Conservation (phyloP, 2,329 filamentous ascomycete genomes). For the Cordyceps militaris region DNA sequence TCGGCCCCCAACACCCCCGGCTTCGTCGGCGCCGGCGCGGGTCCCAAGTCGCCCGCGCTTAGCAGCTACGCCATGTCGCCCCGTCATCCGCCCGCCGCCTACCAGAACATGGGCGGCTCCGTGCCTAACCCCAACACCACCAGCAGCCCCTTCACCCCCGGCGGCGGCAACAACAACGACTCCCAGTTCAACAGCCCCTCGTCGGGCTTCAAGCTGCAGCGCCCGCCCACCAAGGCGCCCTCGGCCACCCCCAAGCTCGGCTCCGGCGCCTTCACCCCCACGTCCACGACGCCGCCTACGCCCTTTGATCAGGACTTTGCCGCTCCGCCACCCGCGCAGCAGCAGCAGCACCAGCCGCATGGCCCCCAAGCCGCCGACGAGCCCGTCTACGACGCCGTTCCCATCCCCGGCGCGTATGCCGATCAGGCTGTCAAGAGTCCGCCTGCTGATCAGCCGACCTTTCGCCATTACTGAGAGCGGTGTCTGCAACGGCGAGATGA, state of each 20-base stretch:
- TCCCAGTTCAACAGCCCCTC: constrained; percentile 50
- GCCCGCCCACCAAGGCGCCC: constrained; percentile 73
- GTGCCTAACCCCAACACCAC: constrained; percentile 12
- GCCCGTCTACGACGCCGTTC: constrained; percentile 75
- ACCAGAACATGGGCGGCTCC: constrained; percentile 42
- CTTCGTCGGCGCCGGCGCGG: constrained; percentile 46
- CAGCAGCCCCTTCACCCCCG: constrained; percentile 42
- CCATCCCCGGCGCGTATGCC: constrained; percentile 79
- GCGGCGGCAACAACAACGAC: constrained; percentile 49
- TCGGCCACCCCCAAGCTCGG: constrained; percentile 65
- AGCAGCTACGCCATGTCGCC: constrained; percentile 49
- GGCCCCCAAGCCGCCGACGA: constrained; percentile 69
- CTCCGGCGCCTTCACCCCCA: constrained; percentile 55
- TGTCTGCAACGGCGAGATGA: constrained; percentile 13
- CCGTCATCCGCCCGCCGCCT: constrained; percentile 52
- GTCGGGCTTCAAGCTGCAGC: constrained; percentile 73
- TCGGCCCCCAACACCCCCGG: constrained; percentile 93
- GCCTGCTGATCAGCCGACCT: constrained; percentile 36
- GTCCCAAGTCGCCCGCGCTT: constrained; percentile 35
- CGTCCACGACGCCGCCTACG: constrained; percentile 31
- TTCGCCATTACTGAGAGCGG: constrained; percentile 24
- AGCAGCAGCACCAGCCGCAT: constrained; percentile 46
- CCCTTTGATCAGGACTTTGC: constrained; percentile 15
- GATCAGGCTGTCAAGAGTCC: constrained; percentile 48
- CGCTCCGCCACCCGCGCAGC: constrained; percentile 25